These are phyloP conservation scores for Erigeron canadensis DNA, from an alignment of 129 eudicot species.

Conservation along the genomic window DNA sequence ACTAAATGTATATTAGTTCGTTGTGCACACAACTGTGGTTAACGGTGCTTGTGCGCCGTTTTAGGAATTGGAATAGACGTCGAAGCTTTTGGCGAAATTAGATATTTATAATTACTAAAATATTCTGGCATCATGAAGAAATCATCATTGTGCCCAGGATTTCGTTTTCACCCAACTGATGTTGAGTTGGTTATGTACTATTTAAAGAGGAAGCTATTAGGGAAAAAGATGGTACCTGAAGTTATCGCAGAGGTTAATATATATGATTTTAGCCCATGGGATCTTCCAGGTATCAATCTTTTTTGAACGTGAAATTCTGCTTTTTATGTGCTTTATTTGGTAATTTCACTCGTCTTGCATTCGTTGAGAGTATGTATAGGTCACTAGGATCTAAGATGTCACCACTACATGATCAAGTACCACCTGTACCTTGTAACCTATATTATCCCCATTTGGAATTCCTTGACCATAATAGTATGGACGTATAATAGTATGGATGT, in stretches of 20 bases:
- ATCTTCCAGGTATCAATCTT: conserved; percentile 65
- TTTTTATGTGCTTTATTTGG: too few species aligned
- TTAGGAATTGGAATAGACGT: neutral
- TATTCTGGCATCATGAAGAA: conserved; percentile 34
- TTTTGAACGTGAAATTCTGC: too few species aligned
- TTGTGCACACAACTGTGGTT: conserved; percentile 4
- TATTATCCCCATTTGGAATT: too few species aligned
- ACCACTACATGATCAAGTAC: too few species aligned
- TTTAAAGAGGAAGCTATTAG: conserved; percentile 57
- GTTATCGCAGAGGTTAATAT: conserved; percentile 70
- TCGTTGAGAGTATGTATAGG: too few species aligned
- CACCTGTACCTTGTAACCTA: too few species aligned
- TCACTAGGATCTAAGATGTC: too few species aligned
- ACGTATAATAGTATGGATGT: too few species aligned
- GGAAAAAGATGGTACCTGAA: conserved; percentile 42
- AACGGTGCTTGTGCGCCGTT: conserved; percentile 16
- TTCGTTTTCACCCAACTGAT: conserved; percentile 82
- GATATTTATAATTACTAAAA: too few species aligned
- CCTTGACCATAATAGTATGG: too few species aligned
- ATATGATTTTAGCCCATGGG: conserved; percentile 67
- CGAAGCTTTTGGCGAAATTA: neutral
- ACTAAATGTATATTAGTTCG: conserved; percentile 18
- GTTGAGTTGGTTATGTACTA: conserved; percentile 61
- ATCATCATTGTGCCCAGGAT: conserved; percentile 44
- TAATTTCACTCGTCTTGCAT: too few species aligned